Base-by-base conservation (phyloP, 1,139 yeast species). In the Zygotorulaspora mrakii region DNA sequence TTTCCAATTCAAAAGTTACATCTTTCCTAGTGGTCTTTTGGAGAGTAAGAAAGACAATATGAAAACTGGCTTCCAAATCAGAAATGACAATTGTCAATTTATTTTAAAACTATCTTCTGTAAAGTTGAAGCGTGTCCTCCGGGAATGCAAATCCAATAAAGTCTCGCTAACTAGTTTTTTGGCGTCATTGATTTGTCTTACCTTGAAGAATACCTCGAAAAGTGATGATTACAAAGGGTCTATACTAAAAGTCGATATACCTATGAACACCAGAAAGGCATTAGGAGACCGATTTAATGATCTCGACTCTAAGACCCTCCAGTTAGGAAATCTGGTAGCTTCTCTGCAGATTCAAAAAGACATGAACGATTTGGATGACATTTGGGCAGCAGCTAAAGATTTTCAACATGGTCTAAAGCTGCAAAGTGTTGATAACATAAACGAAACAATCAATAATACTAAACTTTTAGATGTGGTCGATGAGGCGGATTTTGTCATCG, bases 401-500 rank as follows among this genome's bases (percentile, higher is more conserved):
- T 33, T 53, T 21, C 47, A 49, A 28, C 33, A 33, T 1, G 16
- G n/a, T 7, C 33, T 52, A 5, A 33, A 32, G 3, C 26, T 39
- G 4, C 37, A 31, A n/a, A 22, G 49, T 16, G 31, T 33, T n/a
- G 37, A 37, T 12, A 29, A 47, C n/a, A 37, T 53, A 10, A 29
- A 23, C 10, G 51, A 39, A 17, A 38, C 47, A 7, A 43, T 59
- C 7, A 41, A 53, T 17, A 38, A 42, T 20, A 47, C 45, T 10
- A 58, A 50, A 39, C 44, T 58, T 18, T 43, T 59, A n/a, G 62
- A 58, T 21, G 44, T 48, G 3, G 41, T 53, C 5, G 47, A 55
- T 35, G 25, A 47, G 10, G 33, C 43, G 9, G 38, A 49, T 4
- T 56, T 46, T 30, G 32, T 59, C 2, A 29, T 36, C 17, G 37